These are phyloP conservation scores for Chytriomyces sp. DNA, from an alignment of 192 early-diverging fungal species.

Conservation along the genomic window DNA sequence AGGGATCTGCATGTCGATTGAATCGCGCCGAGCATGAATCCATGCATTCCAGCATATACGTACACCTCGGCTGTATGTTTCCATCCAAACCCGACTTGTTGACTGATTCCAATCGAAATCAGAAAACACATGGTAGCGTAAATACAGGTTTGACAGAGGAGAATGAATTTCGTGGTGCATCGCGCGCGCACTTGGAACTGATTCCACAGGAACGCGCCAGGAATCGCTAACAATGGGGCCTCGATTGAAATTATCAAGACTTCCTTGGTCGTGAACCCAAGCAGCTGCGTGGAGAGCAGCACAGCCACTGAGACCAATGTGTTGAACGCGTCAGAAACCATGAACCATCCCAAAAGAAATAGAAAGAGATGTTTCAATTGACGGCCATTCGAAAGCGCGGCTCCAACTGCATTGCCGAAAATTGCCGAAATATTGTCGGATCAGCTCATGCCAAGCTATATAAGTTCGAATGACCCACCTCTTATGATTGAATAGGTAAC, in stretches of 20 bases:
- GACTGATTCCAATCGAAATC: slow-evolving; percentile 9
- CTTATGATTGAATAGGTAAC: slow-evolving; percentile 36
- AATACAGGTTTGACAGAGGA: slow-evolving; percentile 26
- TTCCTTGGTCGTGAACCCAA: slow-evolving; percentile 45
- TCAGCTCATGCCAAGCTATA: no score
- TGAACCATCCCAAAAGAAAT: slow-evolving; percentile 48
- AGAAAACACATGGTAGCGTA: slow-evolving; percentile 21
- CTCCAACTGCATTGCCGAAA: background rate
- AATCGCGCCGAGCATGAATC: slow-evolving; percentile 61
- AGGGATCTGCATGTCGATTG: slow-evolving; percentile 60
- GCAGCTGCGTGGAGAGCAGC: slow-evolving; percentile 51
- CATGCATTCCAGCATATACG: slow-evolving; percentile 61
- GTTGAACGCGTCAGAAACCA: slow-evolving; percentile 34
- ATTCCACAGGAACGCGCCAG: slow-evolving; percentile 24
- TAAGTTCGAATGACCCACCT: background rate
- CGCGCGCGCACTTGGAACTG: slow-evolving; percentile 5
- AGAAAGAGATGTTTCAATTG: slow-evolving; percentile 34
- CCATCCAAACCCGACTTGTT: slow-evolving; percentile 55
- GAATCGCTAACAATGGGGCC: slow-evolving; percentile 22
- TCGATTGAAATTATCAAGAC: slow-evolving; percentile 31
- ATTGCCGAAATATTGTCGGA: background rate
- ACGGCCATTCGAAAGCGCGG: slow-evolving; percentile 9
- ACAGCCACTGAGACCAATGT: slow-evolving; percentile 16
- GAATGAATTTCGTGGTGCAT: slow-evolving; percentile 5
- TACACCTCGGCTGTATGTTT: slow-evolving; percentile 61